Evolutionary conservation across 805 yeast genomes (phyloP).

Genomic region (Candida boleticola): DNA sequence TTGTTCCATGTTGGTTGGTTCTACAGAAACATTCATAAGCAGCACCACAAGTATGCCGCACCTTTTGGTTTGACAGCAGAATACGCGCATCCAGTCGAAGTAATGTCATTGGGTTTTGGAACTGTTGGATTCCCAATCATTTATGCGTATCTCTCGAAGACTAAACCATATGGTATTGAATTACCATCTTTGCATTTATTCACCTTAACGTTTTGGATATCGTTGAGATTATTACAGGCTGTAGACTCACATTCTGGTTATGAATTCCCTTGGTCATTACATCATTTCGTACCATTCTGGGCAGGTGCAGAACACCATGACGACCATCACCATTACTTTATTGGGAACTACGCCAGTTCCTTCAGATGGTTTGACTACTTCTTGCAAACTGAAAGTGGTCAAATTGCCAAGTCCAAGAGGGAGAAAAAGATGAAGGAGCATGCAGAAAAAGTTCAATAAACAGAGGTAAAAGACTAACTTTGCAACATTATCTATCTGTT

Average conservation of each 20-base stretch:
- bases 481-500: too few species aligned
- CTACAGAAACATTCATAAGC: constrained; percentile 92
- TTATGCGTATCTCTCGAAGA: constrained; percentile 71
- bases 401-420: constrained; percentile 71
- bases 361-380: constrained; percentile 95
- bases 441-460: constrained; percentile 43
- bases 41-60: constrained; percentile 96
- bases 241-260: constrained; percentile 98
- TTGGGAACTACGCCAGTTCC: constrained; percentile 91
- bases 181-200: constrained; percentile 65
- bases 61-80: constrained; percentile 98
- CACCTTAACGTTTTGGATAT: constrained; percentile 88
- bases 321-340: constrained; percentile 93
- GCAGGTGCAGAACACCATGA: constrained; percentile 99
- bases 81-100: constrained; percentile 96
- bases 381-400: constrained; percentile 88
- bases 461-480: constrained; percentile 8
- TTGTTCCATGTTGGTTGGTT: constrained; percentile 83
- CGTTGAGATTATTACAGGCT: constrained; percentile 88
- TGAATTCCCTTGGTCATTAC: constrained; percentile 96
- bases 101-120: constrained; percentile 86
- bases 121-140: constrained; percentile 93
- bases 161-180: constrained; percentile 20
- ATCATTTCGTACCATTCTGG: constrained; percentile 92
- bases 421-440: constrained; percentile 58